A percentile compares a stretch with the other conserved stretches of the same genome.
Conservation (phyloP, 2,329 filamentous ascomycete species). For the Diplodia intermedia region DNA sequence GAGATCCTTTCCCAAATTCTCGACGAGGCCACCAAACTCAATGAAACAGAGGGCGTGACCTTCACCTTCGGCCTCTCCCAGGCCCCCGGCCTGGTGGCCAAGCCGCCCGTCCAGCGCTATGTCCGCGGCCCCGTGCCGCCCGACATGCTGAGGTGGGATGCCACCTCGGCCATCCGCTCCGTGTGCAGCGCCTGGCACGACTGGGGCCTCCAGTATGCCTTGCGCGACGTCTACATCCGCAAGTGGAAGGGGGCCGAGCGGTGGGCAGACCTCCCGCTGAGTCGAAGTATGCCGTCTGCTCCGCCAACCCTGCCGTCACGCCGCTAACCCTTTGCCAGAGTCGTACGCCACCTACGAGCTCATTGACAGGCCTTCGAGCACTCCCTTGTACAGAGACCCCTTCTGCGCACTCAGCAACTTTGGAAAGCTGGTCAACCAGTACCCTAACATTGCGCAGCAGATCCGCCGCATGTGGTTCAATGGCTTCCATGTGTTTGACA, state of each 20-base stretch:
- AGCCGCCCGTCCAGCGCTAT: conserved; percentile 56
- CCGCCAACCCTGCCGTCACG: not conserved
- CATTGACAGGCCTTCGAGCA: conserved; percentile 54
- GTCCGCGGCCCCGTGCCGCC: conserved; percentile 59
- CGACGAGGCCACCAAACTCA: conserved; percentile 55
- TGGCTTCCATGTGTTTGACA: conserved; percentile 60
- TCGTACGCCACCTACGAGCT: conserved; percentile 57
- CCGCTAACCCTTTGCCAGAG: conserved; percentile 36
- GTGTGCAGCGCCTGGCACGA: conserved; percentile 61
- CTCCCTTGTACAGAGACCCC: conserved; percentile 58
- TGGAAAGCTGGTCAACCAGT: conserved; percentile 53
- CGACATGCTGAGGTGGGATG: conserved; percentile 60
- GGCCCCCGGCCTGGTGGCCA: conserved; percentile 55
- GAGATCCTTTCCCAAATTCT: conserved; percentile 62
- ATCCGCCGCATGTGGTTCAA: conserved; percentile 63
- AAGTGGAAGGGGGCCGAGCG: conserved; percentile 61
- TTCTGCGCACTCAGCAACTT: conserved; percentile 58
- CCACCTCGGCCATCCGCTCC: conserved; percentile 56
- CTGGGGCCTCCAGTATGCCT: conserved; percentile 60
- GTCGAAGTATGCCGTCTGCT: conserved; percentile 40
- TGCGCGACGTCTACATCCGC: conserved; percentile 60
- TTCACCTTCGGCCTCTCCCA: conserved; percentile 62
- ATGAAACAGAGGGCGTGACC: conserved; percentile 55
- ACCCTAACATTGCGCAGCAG: conserved; percentile 55
- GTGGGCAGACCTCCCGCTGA: conserved; percentile 57